These are phyloP conservation scores for Alternaria ethzedia DNA, from an alignment of 2,329 filamentous ascomycete species.

Conservation along the genomic window DNA sequence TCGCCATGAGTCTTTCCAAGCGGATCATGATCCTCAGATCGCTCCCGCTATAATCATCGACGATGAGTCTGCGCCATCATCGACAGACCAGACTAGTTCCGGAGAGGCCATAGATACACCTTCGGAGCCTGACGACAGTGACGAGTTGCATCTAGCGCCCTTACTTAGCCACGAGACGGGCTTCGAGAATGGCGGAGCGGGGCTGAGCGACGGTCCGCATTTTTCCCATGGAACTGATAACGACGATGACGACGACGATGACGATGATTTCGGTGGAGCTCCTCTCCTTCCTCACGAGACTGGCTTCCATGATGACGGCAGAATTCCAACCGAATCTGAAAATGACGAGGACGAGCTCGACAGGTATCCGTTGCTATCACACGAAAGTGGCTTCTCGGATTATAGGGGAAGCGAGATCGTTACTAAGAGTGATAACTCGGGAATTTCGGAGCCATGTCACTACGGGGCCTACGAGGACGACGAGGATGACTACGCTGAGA, in stretches of 20 bases:
- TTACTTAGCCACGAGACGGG: conserved; percentile 23
- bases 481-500: background rate
- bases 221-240: conserved; percentile 18
- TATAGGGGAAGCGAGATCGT: conserved; percentile 16
- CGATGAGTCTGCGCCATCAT: conserved; percentile 24
- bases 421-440: conserved; percentile 23
- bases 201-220: conserved; percentile 18
- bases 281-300: conserved; percentile 33
- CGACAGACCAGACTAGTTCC: conserved; percentile 29
- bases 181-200: background rate
- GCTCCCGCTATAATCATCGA: conserved; percentile 22
- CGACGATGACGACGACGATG: conserved; percentile 1
- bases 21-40: conserved; percentile 7
- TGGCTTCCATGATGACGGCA: conserved; percentile 9
- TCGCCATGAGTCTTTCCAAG: conserved; percentile 37
- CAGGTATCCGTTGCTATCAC: conserved; percentile 43
- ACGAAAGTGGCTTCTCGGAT: conserved; percentile 41
- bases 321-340: conserved; percentile 12
- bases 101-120: conserved; percentile 24
- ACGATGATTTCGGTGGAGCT: conserved; percentile 11
- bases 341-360: conserved; percentile 31
- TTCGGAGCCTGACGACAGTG: conserved; percentile 22
- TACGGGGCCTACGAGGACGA: conserved; percentile 10
- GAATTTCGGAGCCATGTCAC: conserved; percentile 16
- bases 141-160: conserved; percentile 15